Base-by-base conservation (phyloP, 305 asterid species). In the Plantago rigida region DNA sequence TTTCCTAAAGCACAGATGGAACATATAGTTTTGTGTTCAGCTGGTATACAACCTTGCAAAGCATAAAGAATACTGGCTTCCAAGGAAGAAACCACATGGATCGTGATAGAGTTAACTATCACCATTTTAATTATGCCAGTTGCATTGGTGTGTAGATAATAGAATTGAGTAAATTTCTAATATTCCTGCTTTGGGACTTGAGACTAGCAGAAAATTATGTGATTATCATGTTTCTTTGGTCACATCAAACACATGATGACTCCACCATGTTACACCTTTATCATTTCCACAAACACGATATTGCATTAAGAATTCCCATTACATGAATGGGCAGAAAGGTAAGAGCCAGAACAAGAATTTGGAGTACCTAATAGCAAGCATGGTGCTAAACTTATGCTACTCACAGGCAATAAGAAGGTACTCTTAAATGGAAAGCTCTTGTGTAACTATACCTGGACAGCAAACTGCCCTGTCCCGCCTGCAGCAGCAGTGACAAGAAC, bases 401-500 rank as follows among this genome's bases (percentile, higher is more conserved):
- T 24, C 55, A 48, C 66, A 60, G 57, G 65, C 68, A 65, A 50
- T 51, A 65, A 50, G 9, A 55, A 50, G 56, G 51, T 64, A 29
- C 11, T 52, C 31, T 48, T 8, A 13, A 64, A 59, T 46, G 8
- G 49, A 41, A 59, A 60, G 29, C 28, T 60, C 70, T 65, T 62
- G 52, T 29, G 36, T 19, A 36, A 56, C 56, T 65, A 50, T 80
- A 91, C 98, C 98, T 91, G 98, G 70, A 91, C 98, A 13, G 98
- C 96, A 78, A 91, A 91, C 79, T 91, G 98, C 69, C 96, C 98
- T 44, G 98, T 91, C 46, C 95, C 98, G 68, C 98, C 98, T 57
- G 98, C 98, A 72, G 98, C 98, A 56, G 98, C 98, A 65, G 96
- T 91, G 71, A 91, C 95, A 24, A 91, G 94, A 68, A 91, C 96